Evolutionary conservation across 169 alveolate species (phyloP).

Genomic region (Plasmodium cynomolgi): DNA sequence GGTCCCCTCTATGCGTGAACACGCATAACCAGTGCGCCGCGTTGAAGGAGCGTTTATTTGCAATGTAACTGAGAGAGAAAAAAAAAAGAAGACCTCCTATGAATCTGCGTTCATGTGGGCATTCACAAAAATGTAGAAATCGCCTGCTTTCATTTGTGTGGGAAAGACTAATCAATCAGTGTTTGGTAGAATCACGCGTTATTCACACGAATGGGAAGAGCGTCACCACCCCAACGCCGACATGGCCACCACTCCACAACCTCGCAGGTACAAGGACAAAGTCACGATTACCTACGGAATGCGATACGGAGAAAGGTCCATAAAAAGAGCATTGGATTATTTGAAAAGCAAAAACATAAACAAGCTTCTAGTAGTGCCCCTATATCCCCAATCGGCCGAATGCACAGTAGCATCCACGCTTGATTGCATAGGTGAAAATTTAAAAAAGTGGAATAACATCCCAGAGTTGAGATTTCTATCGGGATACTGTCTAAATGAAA

Average conservation of each 20-base stretch:
- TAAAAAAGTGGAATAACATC: conserved; percentile 76
- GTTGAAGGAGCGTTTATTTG: conserved; percentile 35
- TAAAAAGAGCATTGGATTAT: conserved; percentile 50
- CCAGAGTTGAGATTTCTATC: conserved; percentile 79
- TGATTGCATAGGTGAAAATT: conserved; percentile 72
- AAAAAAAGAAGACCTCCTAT: neutral
- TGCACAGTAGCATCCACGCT: conserved; percentile 77
- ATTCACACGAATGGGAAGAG: neutral
- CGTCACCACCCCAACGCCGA: neutral
- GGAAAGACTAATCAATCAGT: neutral
- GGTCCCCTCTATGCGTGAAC: conserved; percentile 71
- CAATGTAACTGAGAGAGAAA: conserved; percentile 13
- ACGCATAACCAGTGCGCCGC: conserved; percentile 50
- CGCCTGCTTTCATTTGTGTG: neutral
- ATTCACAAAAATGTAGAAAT: neutral
- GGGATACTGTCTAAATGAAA: conserved; percentile 78
- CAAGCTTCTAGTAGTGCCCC: conserved; percentile 78
- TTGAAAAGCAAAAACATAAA: conserved; percentile 65
- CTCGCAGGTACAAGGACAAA: conserved; percentile 38
- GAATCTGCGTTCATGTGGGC: neutral
- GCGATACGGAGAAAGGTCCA: conserved; percentile 78
- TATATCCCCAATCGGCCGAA: conserved; percentile 81
- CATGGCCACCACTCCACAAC: neutral
- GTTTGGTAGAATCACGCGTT: neutral
- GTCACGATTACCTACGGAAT: conserved; percentile 56